Evolutionary conservation across 1,139 yeast genomes (phyloP), one percentile per base, ranked within the genome.

Genomic region (Pichia inconspicua): DNA sequence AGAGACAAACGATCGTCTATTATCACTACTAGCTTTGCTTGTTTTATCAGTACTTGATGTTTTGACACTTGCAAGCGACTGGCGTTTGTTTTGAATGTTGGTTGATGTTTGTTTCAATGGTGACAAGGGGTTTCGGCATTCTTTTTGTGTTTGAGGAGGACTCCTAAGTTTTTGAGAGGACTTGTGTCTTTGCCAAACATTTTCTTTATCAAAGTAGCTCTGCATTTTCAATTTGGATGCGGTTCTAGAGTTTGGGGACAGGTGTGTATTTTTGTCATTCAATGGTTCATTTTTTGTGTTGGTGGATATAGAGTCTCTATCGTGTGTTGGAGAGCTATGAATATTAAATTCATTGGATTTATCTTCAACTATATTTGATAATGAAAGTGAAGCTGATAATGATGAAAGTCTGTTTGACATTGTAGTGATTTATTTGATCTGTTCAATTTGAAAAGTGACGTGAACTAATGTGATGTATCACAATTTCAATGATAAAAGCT

Each of bases 361-460:
- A 7, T 41, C 36, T 10, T 46, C 48, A 27, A 77, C 12, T n/a
- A 45, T 14, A 7, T 42, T 44, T 8, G 46, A 40, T n/a, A 48
- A 25, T 2, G 51, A 43, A n/a, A 41, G 45, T n/a, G 51, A 41
- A 2, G 48, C 51, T 1, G 50, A 48, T 12, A 46, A 31, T 5
- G 48, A 28, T 12, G 50, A 44, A 14, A 48, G 45, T 34, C 50
- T 42, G 17, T 30, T 31, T 4, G 43, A 41, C 43, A 41, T 41
- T 25, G 15, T 12, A 15, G 22, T 5, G 22, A 15, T 4, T 15
- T 3, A 34, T 15, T 34, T 9, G 8, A 15, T 10, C 7, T 12
- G 14, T 14, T 10, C 34, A 10, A 10, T 30, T 6, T 12, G 15
- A 30, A 30, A 30, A 30, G 34, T 3, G 34, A 10, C 12, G 10